Conservation (phyloP, 1,284 basidiomycete genomes). For the Marasmius sp. region DNA sequence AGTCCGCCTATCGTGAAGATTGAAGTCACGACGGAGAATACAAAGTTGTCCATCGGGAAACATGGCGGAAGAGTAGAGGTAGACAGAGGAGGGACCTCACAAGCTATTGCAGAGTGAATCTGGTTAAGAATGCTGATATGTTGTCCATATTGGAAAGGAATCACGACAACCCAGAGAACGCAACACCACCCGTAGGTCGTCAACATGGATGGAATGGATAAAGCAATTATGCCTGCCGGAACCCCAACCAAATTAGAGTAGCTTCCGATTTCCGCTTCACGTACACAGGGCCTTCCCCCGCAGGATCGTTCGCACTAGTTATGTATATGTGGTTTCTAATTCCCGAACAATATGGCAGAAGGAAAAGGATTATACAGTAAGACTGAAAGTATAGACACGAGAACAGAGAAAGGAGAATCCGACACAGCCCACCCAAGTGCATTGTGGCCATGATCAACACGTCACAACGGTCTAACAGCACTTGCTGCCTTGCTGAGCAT, state of each 20-base stretch:
- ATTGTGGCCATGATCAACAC: not conserved
- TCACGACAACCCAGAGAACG: constrained; percentile 1
- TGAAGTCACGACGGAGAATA: constrained; percentile 81
- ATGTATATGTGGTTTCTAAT: not conserved
- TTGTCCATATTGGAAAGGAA: constrained; percentile 61
- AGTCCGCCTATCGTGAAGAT: constrained; percentile 90
- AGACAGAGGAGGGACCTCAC: constrained; percentile 34
- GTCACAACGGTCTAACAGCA: constrained; percentile 36
- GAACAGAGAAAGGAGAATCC: constrained; percentile 40
- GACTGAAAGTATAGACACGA: constrained; percentile 43
- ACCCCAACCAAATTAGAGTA: no score
- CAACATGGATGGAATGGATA: not conserved
- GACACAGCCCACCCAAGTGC: constrained; percentile 21
- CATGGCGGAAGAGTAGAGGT: constrained; percentile 56
- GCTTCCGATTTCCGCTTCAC: not conserved
- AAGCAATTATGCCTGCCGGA: not conserved
- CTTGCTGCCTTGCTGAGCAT: constrained; percentile 38
- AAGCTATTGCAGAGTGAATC: constrained; percentile 78
- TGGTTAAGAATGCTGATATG: constrained; percentile 90
- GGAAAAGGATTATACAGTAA: not conserved
- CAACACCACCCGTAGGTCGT: not conserved
- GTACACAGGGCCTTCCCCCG: not conserved
- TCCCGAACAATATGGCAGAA: not conserved
- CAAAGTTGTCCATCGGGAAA: constrained; percentile 73
- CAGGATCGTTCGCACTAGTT: not conserved